Conservation (phyloP, 495 filamentous ascomycete genomes). For the Xylaria nigripes region DNA sequence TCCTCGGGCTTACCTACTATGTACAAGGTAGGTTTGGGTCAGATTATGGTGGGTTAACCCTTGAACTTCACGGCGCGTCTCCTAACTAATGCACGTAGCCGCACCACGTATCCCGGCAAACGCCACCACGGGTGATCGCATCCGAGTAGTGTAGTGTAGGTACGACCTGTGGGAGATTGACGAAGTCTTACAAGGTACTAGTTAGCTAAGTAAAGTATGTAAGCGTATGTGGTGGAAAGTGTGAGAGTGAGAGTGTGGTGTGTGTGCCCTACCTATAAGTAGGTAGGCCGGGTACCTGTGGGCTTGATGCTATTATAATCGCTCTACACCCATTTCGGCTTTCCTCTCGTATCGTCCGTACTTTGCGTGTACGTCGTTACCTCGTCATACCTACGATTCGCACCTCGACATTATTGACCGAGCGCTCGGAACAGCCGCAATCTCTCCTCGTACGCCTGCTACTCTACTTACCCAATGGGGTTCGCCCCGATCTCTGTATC, state of each 20-base stretch:
- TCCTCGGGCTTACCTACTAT: neutral
- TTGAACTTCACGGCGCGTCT: neutral
- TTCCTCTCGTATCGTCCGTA: too few species aligned
- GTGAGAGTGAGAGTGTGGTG: too few species aligned
- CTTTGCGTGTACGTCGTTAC: too few species aligned
- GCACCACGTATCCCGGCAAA: slow-evolving; percentile 16
- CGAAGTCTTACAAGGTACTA: slow-evolving; percentile 1
- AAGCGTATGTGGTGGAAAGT: too few species aligned
- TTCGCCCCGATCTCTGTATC: neutral
- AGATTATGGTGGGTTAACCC: neutral
- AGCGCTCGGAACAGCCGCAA: neutral
- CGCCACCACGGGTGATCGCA: slow-evolving; percentile 13
- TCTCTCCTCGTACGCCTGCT: neutral
- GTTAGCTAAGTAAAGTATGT: neutral
- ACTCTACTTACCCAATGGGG: neutral
- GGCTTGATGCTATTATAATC: too few species aligned
- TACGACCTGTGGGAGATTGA: slow-evolving; percentile 7
- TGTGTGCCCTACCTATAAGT: too few species aligned
- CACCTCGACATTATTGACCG: too few species aligned
- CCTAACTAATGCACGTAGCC: slow-evolving; percentile 22
- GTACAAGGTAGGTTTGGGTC: too few species aligned
- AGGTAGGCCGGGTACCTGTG: too few species aligned
- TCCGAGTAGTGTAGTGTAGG: neutral
- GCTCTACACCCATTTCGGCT: too few species aligned
- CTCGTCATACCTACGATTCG: too few species aligned